Percentiles rank a stretch among this genome's conserved stretches.
These are phyloP conservation scores for Daedalea quercina DNA, from an alignment of 768 basidiomycete species.

Conservation along the genomic window DNA sequence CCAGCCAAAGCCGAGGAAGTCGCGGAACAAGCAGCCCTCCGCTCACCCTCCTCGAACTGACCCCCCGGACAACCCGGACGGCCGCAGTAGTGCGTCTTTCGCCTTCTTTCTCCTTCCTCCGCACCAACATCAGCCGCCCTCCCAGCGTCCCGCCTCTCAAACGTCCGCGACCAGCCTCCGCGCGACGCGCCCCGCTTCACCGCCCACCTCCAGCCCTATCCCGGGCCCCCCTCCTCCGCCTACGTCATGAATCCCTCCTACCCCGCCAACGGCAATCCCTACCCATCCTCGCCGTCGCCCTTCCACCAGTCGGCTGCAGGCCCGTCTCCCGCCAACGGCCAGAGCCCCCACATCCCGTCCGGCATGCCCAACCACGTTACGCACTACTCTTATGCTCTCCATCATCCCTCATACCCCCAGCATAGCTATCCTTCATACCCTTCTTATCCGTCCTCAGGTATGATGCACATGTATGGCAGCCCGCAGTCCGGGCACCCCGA, in stretches of 20 bases:
- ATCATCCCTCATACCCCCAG: constrained; percentile 43
- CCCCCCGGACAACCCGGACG: constrained; percentile 5
- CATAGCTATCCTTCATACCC: constrained; percentile 53
- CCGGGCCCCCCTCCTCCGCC: constrained; percentile 26
- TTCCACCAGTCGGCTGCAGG: constrained; percentile 30
- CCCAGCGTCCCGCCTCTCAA: constrained; percentile 23
- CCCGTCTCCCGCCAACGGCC: constrained; percentile 30
- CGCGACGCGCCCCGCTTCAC: constrained; percentile 25
- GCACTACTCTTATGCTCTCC: constrained; percentile 53
- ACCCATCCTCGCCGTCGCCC: constrained; percentile 32
- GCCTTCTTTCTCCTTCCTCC: constrained; percentile 1
- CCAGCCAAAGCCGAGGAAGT: constrained; percentile 3
- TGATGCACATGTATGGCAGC: constrained; percentile 64
- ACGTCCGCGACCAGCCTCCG: constrained; percentile 25
- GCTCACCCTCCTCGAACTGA: not conserved
- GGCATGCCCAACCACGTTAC: constrained; percentile 32
- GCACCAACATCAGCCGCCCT: constrained; percentile 6
- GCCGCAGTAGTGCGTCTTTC: constrained; percentile 3
- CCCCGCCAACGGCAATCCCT: constrained; percentile 50
- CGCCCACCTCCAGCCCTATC: constrained; percentile 46
- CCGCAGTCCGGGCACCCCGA: constrained; percentile 33
- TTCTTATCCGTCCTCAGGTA: constrained; percentile 18
- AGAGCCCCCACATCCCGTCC: constrained; percentile 27
- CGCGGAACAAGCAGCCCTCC: constrained; percentile 4
- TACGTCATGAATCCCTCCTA: constrained; percentile 68